Evolutionary conservation across 305 asterid genomes (phyloP).

Genomic region (Ilex paraguariensis): DNA sequence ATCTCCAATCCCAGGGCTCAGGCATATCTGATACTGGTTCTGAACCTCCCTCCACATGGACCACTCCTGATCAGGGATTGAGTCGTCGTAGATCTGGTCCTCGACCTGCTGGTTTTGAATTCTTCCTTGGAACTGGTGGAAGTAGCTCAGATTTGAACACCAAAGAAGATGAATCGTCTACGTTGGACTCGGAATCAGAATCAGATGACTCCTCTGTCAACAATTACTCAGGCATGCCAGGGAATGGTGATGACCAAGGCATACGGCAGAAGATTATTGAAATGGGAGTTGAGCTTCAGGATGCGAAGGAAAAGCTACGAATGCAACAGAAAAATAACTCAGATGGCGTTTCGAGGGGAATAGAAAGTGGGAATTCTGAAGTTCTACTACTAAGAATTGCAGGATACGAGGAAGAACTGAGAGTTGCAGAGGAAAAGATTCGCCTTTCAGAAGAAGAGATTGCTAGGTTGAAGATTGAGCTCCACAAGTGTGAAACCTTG

Average conservation of each 20-base stretch:
- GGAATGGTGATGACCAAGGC: conserved; percentile 49
- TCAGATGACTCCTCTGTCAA: conserved; percentile 82
- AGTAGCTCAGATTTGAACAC: conserved; percentile 51
- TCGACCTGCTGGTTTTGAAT: conserved; percentile 87
- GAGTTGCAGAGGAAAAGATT: conserved; percentile 37
- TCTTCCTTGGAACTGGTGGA: conserved; percentile 55
- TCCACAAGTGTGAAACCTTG: conserved; percentile 35
- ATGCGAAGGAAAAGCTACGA: conserved; percentile 16
- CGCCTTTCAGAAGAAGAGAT: conserved; percentile 47
- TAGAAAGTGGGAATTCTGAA: conserved; percentile 7
- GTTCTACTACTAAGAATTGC: conserved; percentile 24
- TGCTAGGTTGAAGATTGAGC: conserved; percentile 37
- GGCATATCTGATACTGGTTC: conserved; percentile 72
- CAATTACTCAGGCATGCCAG: conserved; percentile 41
- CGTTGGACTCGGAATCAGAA: conserved; percentile 77
- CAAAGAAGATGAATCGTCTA: conserved; percentile 69
- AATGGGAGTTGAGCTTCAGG: conserved; percentile 16
- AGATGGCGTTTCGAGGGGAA: conserved; percentile 6
- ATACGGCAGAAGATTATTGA: conserved; percentile 47
- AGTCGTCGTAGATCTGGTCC: conserved; percentile 55
- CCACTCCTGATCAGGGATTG: conserved; percentile 47
- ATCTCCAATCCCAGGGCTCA: conserved; percentile 89
- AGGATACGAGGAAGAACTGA: conserved; percentile 51
- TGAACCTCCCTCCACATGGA: conserved; percentile 46
- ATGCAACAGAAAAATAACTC: conserved; percentile 3